Conservation (phyloP, 73 alveolate genomes). For the Paramecium biaurelia region DNA sequence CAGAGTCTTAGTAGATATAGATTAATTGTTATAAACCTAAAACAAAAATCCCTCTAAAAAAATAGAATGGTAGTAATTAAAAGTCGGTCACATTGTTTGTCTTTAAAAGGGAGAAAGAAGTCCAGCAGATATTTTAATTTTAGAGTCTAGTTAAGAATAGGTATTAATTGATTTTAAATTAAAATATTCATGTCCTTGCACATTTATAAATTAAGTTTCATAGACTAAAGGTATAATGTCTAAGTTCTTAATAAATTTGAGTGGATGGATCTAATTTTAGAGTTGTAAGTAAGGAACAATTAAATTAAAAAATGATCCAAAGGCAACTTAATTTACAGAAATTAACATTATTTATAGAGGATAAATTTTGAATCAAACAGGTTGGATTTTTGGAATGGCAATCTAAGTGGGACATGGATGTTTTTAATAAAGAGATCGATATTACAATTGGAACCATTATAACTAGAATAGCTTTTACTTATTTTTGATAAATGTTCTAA, state of each 20-base stretch:
- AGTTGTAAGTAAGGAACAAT: neutral
- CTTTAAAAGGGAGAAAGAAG: neutral
- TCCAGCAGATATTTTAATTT: slow-evolving; percentile 28
- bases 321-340: neutral
- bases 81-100: neutral
- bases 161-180: neutral
- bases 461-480: neutral
- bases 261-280: slow-evolving; percentile 21
- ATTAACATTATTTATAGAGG: neutral
- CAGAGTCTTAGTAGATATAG: neutral
- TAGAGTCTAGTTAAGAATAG: slow-evolving; percentile 6
- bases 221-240: neutral
- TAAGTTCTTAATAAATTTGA: neutral
- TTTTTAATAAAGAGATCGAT: neutral
- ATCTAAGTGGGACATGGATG: slow-evolving; percentile 14
- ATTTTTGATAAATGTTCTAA: neutral
- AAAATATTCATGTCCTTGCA: neutral
- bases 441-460: neutral
- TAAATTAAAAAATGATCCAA: slow-evolving; percentile 27
- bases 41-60: neutral
- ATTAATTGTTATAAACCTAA: neutral
- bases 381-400: slow-evolving; percentile 20
- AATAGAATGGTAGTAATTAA: neutral
- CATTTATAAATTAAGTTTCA: neutral
- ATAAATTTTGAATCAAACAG: neutral